A percentile compares a stretch with the other conserved stretches of the same genome.
These are phyloP conservation scores for Aspergillus phoenicis DNA, from an alignment of 2,329 filamentous ascomycete species.

Conservation along the genomic window DNA sequence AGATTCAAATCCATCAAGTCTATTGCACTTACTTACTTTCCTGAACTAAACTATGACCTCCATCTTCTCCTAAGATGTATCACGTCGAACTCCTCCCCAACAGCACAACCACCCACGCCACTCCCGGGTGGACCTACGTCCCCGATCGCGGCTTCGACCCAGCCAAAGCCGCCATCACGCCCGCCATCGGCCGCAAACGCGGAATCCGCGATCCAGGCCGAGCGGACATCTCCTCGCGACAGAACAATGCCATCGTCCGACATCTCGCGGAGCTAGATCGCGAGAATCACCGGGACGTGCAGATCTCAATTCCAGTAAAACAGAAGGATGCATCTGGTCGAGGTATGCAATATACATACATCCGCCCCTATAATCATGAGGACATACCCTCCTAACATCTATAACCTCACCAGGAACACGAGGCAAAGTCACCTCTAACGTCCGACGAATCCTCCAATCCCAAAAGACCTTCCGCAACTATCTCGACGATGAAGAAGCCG, in stretches of 20 bases:
- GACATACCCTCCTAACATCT: background rate
- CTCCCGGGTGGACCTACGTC: slow-evolving; percentile 92
- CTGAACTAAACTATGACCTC: background rate
- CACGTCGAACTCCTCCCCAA: slow-evolving; percentile 79
- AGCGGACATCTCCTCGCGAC: slow-evolving; percentile 74
- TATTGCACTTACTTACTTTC: too few species aligned
- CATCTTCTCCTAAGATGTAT: slow-evolving; percentile 51
- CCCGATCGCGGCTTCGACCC: slow-evolving; percentile 69
- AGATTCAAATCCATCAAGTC: background rate
- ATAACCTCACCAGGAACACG: slow-evolving; percentile 29
- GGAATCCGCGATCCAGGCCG: slow-evolving; percentile 61
- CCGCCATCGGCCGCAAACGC: slow-evolving; percentile 66
- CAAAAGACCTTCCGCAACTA: slow-evolving; percentile 55
- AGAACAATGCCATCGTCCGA: slow-evolving; percentile 78
- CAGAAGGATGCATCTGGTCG: slow-evolving; percentile 47
- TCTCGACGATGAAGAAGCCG: slow-evolving; percentile 55
- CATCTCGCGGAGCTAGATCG: slow-evolving; percentile 81
- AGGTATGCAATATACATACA: slow-evolving; percentile 29
- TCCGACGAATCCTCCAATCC: slow-evolving; percentile 51
- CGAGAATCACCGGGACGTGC: slow-evolving; percentile 72
- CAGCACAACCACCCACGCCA: slow-evolving; percentile 65
- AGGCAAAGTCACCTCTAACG: slow-evolving; percentile 50
- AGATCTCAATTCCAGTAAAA: slow-evolving; percentile 68
- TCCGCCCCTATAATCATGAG: background rate
- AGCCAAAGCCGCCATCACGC: slow-evolving; percentile 57